Evolutionary conservation across 2,329 filamentous ascomycete genomes (phyloP), one percentile per base, ranked within the genome.

Genomic region (Verticillium longisporum): DNA sequence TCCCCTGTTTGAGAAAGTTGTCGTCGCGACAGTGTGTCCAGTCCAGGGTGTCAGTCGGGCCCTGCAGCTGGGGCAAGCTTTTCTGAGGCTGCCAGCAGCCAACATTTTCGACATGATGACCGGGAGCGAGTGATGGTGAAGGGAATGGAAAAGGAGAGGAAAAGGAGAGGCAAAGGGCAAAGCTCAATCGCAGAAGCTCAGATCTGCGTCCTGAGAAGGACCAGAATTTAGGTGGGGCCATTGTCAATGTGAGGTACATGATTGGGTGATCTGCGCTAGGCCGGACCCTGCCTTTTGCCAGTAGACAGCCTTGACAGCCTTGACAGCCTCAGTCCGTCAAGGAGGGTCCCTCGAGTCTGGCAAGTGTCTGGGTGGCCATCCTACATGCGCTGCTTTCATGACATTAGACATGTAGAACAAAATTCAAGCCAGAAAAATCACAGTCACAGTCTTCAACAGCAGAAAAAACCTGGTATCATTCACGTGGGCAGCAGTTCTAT

Each of bases 21-120:
- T 21, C 18, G 45, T 50, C n/a, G 45, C n/a, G n/a, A n/a, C 18
- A 9, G n/a, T 21, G 7, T 21, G 45, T 7, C 45, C 18, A n/a
- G n/a, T 50, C 45, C n/a, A 26, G n/a, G 45, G 6, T 11, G 45
- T 21, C 45, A 62, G 15, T 2, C 59, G 62, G 41, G 63, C 60
- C 26, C 62, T 53, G 41, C 62, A 65, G 59, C 56, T 60, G 1
- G 62, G 63, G 6, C 63, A 64, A 14, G 58, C 60, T 15, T 61
- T 64, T 26, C 60, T 56, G 4, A 65, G 57, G 34, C 64, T 60
- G 26, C 62, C 59, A 26, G 62, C 62, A 34, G 41, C 57, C 57
- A 54, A 36, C 38, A 54, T 54, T 26, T 34, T 50, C 15, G 45
- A 59, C 57, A 59, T 59, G 21, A 21, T 50, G 45, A n/a, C 45